Evolutionary conservation across 176 grass and related monocot genomes (phyloP), one percentile per base, ranked within the genome.

Genomic region (Eremochloa ophiuroides): DNA sequence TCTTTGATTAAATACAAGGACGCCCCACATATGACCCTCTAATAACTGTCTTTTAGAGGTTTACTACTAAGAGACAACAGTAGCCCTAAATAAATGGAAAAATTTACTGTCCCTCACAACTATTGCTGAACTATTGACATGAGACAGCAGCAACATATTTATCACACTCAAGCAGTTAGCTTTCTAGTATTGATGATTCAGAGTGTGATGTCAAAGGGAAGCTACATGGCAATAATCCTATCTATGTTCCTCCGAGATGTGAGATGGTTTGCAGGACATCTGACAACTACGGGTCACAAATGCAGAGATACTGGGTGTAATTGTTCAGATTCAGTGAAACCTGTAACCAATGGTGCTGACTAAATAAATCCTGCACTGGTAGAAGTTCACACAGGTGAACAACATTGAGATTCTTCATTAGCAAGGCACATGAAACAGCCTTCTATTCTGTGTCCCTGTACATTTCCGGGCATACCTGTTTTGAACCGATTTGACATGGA

Each of bases 221-320:
- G 22, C 9, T 53, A 60, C 66, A 34, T 82, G 50, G 62, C 33
- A 76, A 61, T 37, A 61, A 47, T 35, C 70, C 39, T 82, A 82
- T 26, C 34, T 27, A 55, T 41, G 62, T 88, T 43, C 20, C 56
- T 67, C 47, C 44, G 29, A 39, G n/a, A 56, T 53, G 30, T 37
- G 29, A 39, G n/a, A 56, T 53, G 30, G 38, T 31, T 30, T 30
- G 20, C 33, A 80, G 42, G n/a, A 76, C 2, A 80, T 14, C 22
- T 62, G 25, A 70, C 15, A 62, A 23, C 55, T 69, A 75, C 46
- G 31, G 20, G 40, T 69, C 47, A 23, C 39, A 35, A 33, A 20
- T 62, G 75, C 20, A 61, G 51, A 66, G 29, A 60, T 14, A 64
- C 6, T 14, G 34, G 42, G 31, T 42, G 16, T 43, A 80, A 76